Conservation (phyloP, 2,329 filamentous ascomycete genomes). For the Blastomyces emzantsi region DNA sequence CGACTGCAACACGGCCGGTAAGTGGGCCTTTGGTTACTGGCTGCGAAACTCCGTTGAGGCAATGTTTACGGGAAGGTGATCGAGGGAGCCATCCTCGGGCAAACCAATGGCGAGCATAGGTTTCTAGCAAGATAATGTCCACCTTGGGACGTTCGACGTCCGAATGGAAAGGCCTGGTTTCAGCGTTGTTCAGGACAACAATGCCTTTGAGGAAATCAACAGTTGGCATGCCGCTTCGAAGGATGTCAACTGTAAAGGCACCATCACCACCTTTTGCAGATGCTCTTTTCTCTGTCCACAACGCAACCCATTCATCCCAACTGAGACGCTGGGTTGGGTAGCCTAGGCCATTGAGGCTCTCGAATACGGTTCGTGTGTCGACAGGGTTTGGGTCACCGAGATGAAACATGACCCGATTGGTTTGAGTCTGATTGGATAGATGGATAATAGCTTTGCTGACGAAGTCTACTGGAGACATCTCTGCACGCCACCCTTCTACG, state of each 20-base stretch:
- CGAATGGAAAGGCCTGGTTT: slow-evolving; percentile 50
- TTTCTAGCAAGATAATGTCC: slow-evolving; percentile 61
- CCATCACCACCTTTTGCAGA: slow-evolving; percentile 57
- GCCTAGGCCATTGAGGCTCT: slow-evolving; percentile 55
- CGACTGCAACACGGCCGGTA: slow-evolving; percentile 59
- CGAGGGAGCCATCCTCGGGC: slow-evolving; percentile 65
- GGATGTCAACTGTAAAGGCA: slow-evolving; percentile 67
- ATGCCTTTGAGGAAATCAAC: slow-evolving; percentile 62
- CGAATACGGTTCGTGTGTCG: slow-evolving; percentile 56
- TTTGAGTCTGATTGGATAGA: slow-evolving; percentile 52
- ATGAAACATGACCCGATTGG: slow-evolving; percentile 60
- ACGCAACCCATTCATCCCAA: slow-evolving; percentile 65
- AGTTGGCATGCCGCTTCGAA: slow-evolving; percentile 70
- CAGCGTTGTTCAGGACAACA: slow-evolving; percentile 62
- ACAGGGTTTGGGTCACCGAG: slow-evolving; percentile 65
- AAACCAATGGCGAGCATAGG: slow-evolving; percentile 71
- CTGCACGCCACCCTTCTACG: slow-evolving; percentile 64
- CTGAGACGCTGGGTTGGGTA: slow-evolving; percentile 58
- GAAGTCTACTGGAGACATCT: slow-evolving; percentile 80
- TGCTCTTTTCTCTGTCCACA: slow-evolving; percentile 64
- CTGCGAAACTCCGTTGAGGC: slow-evolving; percentile 36
- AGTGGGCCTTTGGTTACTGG: slow-evolving; percentile 46
- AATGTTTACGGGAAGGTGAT: slow-evolving; percentile 47
- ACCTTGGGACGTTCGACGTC: slow-evolving; percentile 58
- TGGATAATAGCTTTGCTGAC: slow-evolving; percentile 66